phyloP scores from a whole-genome alignment of 2,329 filamentous ascomycete genomes.

The Curvularia spicifera region DNA sequence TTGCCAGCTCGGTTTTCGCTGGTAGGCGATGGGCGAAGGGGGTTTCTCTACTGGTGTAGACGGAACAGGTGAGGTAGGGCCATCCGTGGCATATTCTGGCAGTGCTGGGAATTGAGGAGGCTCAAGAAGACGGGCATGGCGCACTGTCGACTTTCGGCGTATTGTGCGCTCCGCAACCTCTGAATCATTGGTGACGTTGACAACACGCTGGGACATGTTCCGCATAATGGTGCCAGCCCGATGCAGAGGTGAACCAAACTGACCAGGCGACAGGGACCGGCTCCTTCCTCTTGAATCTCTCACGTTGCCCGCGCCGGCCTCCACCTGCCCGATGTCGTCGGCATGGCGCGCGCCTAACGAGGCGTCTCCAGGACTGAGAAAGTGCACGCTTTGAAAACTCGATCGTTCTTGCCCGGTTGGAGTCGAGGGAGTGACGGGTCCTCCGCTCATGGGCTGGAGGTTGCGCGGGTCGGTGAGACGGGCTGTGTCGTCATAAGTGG shows the following conservation, averaged over 20 bases:
- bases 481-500: slow-evolving; percentile 63
- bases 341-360: slow-evolving; percentile 59
- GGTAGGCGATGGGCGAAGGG: slow-evolving; percentile 39
- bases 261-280: slow-evolving; percentile 55
- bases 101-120: slow-evolving; percentile 59
- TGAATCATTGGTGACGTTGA: slow-evolving; percentile 93
- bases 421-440: slow-evolving; percentile 52
- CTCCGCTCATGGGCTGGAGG: slow-evolving; percentile 65
- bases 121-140: slow-evolving; percentile 60
- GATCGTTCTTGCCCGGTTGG: slow-evolving; percentile 53
- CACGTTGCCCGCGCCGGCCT: slow-evolving; percentile 53
- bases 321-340: slow-evolving; percentile 66
- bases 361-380: slow-evolving; percentile 53
- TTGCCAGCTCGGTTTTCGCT: slow-evolving; percentile 47
- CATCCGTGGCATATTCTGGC: slow-evolving; percentile 58
- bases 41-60: slow-evolving; percentile 48
- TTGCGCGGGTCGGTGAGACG: slow-evolving; percentile 64
- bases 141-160: slow-evolving; percentile 65
- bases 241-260: slow-evolving; percentile 55
- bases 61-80: slow-evolving; percentile 39
- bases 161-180: slow-evolving; percentile 78
- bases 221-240: slow-evolving; percentile 60
- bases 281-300: slow-evolving; percentile 54
- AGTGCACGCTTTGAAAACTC: slow-evolving; percentile 62
- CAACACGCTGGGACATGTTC: slow-evolving; percentile 94